Evolutionary conservation across 768 basidiomycete species (phyloP), one percentile per base, ranked within the genome.

Genomic region (Suillus tomentosus): DNA sequence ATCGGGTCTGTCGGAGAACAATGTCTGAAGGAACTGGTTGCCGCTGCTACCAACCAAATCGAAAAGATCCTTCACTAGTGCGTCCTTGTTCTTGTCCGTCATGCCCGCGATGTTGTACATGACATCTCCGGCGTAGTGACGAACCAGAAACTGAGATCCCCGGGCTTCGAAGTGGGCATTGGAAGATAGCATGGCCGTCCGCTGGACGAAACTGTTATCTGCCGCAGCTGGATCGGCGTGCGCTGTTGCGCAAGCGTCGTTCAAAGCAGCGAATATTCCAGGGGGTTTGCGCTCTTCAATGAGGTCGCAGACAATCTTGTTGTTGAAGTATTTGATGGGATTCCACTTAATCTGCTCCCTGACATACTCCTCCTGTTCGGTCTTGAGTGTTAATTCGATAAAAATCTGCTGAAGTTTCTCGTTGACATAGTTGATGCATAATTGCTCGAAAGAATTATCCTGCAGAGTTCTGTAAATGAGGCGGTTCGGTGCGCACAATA

Each of bases 31-130:
- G 83, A 99, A 99, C 53, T 84, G 79, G 72, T 98, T 96, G 15
- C 84, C 81, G 68, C 92, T 94, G 51, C 81, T 79, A 7, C 87
- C 91, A 62, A 99, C 82, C 51, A 99, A 84, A 70, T 99, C 96
- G 62, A 99, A 81, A 19, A 99, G 79, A 73, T 99, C 97, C 76
- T 98, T 99, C 77, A 95, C 84, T 60, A 99, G 82, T 1, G 94
- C 87, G 72, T 99, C 97, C 83, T 99, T 99, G 82, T 99, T 99
- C 85, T 99, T 99, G 79, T 99, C 97, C 17, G 97, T 99, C 96
- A 99, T 99, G 3, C 97, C 97, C 8, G 91, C 75, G 14, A 99
- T 89, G 66, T 96, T 97, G 80, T 99, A 99, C 87, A 95, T 92
- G 66, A 99, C 97, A 72, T 99, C 97, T 69, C 97, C 97, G 22